These are phyloP conservation scores for Stipa capillata DNA, from an alignment of 176 grass and related monocot genomes.

Conservation along the genomic window DNA sequence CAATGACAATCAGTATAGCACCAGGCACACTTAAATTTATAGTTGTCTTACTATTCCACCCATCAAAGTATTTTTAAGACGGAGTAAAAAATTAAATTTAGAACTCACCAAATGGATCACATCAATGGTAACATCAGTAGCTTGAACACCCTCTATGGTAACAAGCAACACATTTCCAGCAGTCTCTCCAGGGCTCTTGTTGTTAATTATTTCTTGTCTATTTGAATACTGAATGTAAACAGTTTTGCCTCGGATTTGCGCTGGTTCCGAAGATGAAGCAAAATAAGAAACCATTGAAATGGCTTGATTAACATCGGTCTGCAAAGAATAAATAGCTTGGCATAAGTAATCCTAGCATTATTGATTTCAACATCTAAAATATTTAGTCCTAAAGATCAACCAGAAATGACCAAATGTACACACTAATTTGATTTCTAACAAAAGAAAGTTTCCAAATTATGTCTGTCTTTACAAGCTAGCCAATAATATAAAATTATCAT, in stretches of 20 bases:
- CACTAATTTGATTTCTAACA: not conserved
- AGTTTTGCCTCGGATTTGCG: conserved; percentile 91
- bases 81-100: not conserved
- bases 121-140: conserved; percentile 94
- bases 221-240: conserved; percentile 99
- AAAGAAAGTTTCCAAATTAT: not conserved
- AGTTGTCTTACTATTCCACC: conserved; percentile 4
- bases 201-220: conserved; percentile 94
- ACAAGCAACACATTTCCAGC: conserved; percentile 94
- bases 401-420: not conserved
- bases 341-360: conserved; percentile 5
- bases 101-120: conserved; percentile 91
- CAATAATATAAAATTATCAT: not conserved
- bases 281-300: conserved; percentile 99
- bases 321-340: conserved; percentile 15
- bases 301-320: conserved; percentile 87
- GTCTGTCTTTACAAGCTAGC: not conserved
- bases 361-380: not conserved
- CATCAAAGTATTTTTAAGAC: conserved; percentile 4
- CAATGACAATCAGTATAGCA: conserved; percentile 29
- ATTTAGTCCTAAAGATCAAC: not conserved
- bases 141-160: conserved; percentile 93
- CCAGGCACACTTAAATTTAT: conserved; percentile 12
- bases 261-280: conserved; percentile 85
- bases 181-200: conserved; percentile 73